Evolutionary conservation across 495 filamentous ascomycete genomes (phyloP).

Genomic region (Podospora australis): DNA sequence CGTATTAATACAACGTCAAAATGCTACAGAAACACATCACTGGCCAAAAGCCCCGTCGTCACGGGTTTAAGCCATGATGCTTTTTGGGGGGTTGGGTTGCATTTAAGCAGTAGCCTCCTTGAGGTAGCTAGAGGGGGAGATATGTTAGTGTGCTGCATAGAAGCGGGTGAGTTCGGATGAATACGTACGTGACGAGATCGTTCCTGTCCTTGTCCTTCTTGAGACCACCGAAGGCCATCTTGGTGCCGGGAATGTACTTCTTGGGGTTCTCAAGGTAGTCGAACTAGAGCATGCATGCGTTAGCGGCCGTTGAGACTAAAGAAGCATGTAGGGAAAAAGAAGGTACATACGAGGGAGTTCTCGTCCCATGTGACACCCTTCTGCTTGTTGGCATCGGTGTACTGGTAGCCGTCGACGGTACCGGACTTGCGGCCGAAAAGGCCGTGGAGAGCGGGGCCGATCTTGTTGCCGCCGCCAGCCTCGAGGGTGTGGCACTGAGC

Average conservation of each 20-base stretch:
- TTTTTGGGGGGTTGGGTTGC: background rate
- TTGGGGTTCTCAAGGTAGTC: conserved; percentile 54
- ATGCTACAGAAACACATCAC: background rate
- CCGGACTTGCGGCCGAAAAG: conserved; percentile 96
- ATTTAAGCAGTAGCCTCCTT: conserved; percentile 57
- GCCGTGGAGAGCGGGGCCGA: conserved; percentile 94
- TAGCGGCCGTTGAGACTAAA: background rate
- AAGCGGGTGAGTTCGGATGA: conserved; percentile 9
- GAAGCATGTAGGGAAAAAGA: conserved; percentile 7
- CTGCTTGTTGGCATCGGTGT: conserved; percentile 99
- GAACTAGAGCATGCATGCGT: conserved; percentile 26
- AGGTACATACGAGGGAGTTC: conserved; percentile 77
- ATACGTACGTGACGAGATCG: conserved; percentile 91
- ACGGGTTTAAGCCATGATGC: background rate
- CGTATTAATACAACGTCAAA: conserved; percentile 13
- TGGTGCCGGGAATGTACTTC: conserved; percentile 90
- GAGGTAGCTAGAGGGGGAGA: conserved; percentile 46
- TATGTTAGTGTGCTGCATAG: conserved; percentile 9
- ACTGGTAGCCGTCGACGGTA: conserved; percentile 83
- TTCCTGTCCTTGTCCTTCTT: conserved; percentile 99
- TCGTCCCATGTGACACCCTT: conserved; percentile 88
- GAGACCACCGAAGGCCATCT: conserved; percentile 99
- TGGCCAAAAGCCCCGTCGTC: background rate
- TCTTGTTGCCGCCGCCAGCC: conserved; percentile 84
- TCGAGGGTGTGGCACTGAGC: conserved; percentile 97